phyloP scores from a whole-genome alignment of 2,329 filamentous ascomycete species.

The Bipolaris bicolor region DNA sequence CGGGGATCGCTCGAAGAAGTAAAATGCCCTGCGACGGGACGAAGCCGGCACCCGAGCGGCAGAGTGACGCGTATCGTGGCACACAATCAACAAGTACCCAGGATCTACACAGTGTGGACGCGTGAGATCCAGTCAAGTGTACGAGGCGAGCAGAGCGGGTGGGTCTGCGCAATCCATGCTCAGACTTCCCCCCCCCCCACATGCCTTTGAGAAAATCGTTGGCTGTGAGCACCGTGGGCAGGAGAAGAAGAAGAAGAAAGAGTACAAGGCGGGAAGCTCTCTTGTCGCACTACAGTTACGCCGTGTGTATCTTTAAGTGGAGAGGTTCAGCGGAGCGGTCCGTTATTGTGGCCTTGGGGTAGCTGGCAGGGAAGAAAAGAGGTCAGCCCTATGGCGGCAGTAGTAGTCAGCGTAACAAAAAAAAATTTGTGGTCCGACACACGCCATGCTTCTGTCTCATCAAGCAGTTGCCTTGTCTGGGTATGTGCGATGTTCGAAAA shows the following conservation, averaged over 20 bases:
- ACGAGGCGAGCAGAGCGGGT: not conserved
- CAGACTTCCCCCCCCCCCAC: not conserved
- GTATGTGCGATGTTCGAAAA: not conserved
- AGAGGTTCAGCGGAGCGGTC: conserved; percentile 14
- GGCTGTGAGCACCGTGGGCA: conserved; percentile 9
- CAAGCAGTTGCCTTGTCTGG: not conserved
- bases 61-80: conserved; percentile 12
- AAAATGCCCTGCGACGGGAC: conserved; percentile 10
- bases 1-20: conserved; percentile 19
- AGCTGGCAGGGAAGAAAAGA: not conserved
- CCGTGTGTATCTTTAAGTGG: conserved; percentile 10
- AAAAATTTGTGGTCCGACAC: not conserved
- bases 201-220: not conserved
- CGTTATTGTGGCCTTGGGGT: conserved; percentile 5
- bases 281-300: conserved; percentile 15
- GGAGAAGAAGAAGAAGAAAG: conserved; percentile 8
- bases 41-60: conserved; percentile 12
- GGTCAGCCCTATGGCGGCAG: conserved; percentile 8
- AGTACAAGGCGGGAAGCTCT: conserved; percentile 23
- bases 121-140: not conserved
- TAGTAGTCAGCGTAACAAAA: not conserved
- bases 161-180: not conserved
- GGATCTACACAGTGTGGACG: not conserved
- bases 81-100: not conserved
- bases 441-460: not conserved